Evolutionary conservation across 2,329 filamentous ascomycete genomes (phyloP).

Genomic region (Epichloe gansuensis): DNA sequence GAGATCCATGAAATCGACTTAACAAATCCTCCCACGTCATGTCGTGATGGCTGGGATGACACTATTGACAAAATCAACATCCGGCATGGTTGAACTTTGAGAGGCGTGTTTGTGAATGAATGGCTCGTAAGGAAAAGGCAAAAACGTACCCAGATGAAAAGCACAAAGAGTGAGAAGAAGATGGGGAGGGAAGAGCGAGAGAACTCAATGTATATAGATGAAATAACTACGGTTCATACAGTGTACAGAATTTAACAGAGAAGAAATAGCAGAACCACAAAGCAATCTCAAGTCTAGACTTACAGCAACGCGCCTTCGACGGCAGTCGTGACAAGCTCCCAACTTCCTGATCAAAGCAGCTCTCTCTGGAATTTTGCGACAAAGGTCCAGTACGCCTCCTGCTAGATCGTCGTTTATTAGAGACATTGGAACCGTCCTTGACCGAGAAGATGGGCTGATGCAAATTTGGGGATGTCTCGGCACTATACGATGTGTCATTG

Average conservation of each 20-base stretch:
- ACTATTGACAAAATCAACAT: slow-evolving; percentile 24
- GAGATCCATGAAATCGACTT: slow-evolving; percentile 39
- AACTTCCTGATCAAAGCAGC: slow-evolving; percentile 48
- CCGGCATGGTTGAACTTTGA: slow-evolving; percentile 3
- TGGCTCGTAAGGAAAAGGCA: too few species aligned
- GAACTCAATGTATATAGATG: not conserved
- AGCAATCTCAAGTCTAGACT: slow-evolving; percentile 19
- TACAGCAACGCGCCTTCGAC: slow-evolving; percentile 45
- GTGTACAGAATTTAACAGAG: too few species aligned
- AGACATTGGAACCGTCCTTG: slow-evolving; percentile 42
- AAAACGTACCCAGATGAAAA: too few species aligned
- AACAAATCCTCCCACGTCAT: slow-evolving; percentile 50
- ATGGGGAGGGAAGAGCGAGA: not conserved
- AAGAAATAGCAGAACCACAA: not conserved
- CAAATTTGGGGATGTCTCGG: slow-evolving; percentile 38
- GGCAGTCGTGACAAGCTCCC: slow-evolving; percentile 44
- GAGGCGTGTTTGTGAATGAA: not conserved
- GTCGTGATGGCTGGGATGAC: slow-evolving; percentile 46
- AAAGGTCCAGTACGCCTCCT: slow-evolving; percentile 47
- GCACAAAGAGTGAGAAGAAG: not conserved
- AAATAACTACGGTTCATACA: too few species aligned
- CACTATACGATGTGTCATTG: slow-evolving; percentile 38
- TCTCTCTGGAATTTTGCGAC: slow-evolving; percentile 45
- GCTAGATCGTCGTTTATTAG: slow-evolving; percentile 41
- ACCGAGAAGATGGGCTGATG: slow-evolving; percentile 42